Conservation (phyloP, 208 protist genomes). For the Trypanosoma vivax region DNA sequence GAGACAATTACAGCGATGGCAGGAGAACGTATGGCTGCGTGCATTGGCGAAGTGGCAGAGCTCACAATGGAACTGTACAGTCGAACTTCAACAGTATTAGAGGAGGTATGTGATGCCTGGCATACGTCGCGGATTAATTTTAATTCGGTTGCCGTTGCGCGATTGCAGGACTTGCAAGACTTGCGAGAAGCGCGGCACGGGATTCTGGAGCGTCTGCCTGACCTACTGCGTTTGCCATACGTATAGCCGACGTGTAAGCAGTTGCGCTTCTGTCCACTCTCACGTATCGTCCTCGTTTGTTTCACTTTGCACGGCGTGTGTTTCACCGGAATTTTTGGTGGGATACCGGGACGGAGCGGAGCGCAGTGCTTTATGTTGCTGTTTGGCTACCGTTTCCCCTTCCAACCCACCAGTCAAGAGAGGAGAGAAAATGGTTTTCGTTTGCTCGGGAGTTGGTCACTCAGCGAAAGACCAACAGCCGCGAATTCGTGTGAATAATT, state of each 20-base stretch:
- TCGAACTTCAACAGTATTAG: constrained; percentile 16
- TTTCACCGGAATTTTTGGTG: too few species aligned
- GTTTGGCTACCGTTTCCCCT: too few species aligned
- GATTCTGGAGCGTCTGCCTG: constrained; percentile 32
- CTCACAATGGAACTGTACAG: constrained; percentile 42
- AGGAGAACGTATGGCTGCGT: constrained; percentile 30
- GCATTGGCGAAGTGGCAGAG: constrained; percentile 43
- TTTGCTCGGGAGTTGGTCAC: too few species aligned
- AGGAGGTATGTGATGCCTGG: constrained; percentile 6
- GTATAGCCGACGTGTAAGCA: background rate
- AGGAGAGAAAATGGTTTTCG: too few species aligned
- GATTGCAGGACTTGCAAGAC: constrained; percentile 24
- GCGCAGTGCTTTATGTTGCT: too few species aligned
- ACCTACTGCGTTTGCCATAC: constrained; percentile 32
- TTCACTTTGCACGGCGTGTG: too few species aligned
- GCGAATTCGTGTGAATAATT: too few species aligned
- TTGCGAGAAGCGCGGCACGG: constrained; percentile 24
- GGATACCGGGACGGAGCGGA: too few species aligned
- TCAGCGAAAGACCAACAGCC: too few species aligned
- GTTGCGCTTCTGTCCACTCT: background rate
- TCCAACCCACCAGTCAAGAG: too few species aligned
- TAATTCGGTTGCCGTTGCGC: constrained; percentile 3
- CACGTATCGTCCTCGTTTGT: background rate
- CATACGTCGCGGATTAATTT: background rate
- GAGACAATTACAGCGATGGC: constrained; percentile 61